Evolutionary conservation across 768 basidiomycete genomes (phyloP).

Genomic region (Collybiopsis luxurians): DNA sequence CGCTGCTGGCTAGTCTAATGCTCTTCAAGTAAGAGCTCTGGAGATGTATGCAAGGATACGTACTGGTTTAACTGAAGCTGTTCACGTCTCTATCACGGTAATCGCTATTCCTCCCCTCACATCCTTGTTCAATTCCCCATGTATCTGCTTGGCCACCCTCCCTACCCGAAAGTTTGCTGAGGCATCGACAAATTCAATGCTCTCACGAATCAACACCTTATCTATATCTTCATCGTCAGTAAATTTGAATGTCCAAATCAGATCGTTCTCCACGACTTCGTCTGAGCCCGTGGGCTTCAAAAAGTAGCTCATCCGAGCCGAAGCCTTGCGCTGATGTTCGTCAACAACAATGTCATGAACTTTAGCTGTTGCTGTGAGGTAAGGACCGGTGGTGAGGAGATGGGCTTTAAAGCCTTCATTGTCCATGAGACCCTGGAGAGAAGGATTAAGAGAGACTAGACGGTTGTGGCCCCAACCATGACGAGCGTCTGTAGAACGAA

Average conservation of each 20-base stretch:
- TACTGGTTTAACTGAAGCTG: too few species aligned
- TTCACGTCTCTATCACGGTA: not conserved
- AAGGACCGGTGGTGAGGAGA: too few species aligned
- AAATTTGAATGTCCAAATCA: slow-evolving; percentile 6
- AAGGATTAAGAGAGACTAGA: not conserved
- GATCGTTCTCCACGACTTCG: slow-evolving; percentile 24
- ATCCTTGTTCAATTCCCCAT: slow-evolving; percentile 4
- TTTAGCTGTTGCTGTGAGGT: not conserved
- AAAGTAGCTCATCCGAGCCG: slow-evolving; percentile 6
- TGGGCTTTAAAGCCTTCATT: not conserved
- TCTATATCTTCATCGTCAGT: slow-evolving; percentile 8
- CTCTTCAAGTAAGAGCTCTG: too few species aligned
- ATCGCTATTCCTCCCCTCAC: not conserved
- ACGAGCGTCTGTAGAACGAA: not conserved
- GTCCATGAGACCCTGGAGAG: not conserved
- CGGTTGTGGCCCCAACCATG: not conserved
- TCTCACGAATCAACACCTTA: slow-evolving; percentile 6
- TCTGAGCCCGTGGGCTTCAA: slow-evolving; percentile 8
- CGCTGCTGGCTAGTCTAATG: too few species aligned
- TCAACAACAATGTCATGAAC: slow-evolving; percentile 5
- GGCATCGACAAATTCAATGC: slow-evolving; percentile 8
- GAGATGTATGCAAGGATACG: too few species aligned
- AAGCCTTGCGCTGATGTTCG: not conserved
- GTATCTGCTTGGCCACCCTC: not conserved
- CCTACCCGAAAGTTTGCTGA: not conserved